A percentile compares a stretch with the other conserved stretches of the same genome.
Conservation (phyloP, 257 asterid genomes). For the Nicotiana noctiflora region DNA sequence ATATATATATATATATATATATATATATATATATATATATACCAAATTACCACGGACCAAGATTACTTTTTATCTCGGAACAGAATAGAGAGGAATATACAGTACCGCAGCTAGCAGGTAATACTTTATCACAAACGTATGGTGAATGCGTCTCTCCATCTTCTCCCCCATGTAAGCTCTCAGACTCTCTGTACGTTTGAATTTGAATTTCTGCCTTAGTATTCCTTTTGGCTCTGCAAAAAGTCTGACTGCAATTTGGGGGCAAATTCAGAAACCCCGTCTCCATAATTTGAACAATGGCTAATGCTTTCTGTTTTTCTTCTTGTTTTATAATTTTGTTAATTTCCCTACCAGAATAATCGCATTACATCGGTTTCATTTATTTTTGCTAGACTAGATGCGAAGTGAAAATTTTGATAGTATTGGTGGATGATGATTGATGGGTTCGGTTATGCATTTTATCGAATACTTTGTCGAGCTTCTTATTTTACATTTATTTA, state of each 20-base stretch:
- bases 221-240: not conserved
- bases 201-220: not conserved
- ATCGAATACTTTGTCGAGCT: not conserved
- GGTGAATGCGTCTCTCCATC: constrained; percentile 16
- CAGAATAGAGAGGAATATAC: not conserved
- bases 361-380: not conserved
- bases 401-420: not conserved
- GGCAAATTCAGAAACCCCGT: not conserved
- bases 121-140: not conserved
- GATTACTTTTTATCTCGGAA: no score
- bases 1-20: no score
- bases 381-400: constrained; percentile 8
- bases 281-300: not conserved
- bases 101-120: constrained; percentile 18
- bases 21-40: no score
- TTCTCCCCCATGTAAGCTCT: constrained; percentile 41
- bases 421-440: not conserved
- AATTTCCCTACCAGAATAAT: not conserved
- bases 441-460: not conserved
- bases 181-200: not conserved
- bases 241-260: not conserved
- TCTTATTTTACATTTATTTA: not conserved
- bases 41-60: no score
- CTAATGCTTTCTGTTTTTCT: not conserved
- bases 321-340: not conserved